A percentile compares a stretch with the other conserved stretches of the same genome.
phyloP scores from a whole-genome alignment of 805 yeast species.

The Yarrowia deformans region DNA sequence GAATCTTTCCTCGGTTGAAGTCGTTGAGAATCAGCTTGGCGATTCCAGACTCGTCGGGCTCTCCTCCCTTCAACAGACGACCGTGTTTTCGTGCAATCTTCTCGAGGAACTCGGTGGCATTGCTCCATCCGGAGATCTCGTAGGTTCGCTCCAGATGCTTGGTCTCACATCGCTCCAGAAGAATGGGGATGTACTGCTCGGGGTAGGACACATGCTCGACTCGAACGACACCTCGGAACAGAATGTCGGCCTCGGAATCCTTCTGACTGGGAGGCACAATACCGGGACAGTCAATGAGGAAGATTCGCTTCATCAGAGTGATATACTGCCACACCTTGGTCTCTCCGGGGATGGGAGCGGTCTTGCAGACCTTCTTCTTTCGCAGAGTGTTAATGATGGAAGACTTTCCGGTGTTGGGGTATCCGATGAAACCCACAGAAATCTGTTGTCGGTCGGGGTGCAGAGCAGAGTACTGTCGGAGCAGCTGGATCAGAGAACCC shows the following conservation, averaged over 20 bases:
- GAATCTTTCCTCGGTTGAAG: conserved; percentile 95
- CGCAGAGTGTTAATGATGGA: conserved; percentile 93
- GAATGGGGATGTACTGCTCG: conserved; percentile 91
- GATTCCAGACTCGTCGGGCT: conserved; percentile 94
- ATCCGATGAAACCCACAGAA: conserved; percentile 96
- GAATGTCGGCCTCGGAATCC: conserved; percentile 88
- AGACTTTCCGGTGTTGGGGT: conserved; percentile 98
- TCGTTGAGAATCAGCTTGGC: conserved; percentile 90
- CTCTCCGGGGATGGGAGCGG: conserved; percentile 99
- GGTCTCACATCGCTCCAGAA: conserved; percentile 81
- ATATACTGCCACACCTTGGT: conserved; percentile 99
- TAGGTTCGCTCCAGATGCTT: conserved; percentile 95
- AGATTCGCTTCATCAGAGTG: conserved; percentile 93
- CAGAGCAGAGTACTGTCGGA: conserved; percentile 89
- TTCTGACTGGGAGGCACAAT: conserved; percentile 94
- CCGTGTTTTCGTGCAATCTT: conserved; percentile 92
- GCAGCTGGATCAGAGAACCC: conserved; percentile 90
- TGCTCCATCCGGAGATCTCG: conserved; percentile 88
- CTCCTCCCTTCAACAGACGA: conserved; percentile 93
- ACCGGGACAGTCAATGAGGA: conserved; percentile 97
- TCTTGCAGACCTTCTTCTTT: conserved; percentile 93
- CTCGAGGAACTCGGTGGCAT: conserved; percentile 82
- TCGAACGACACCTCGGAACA: conserved; percentile 96
- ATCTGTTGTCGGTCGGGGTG: conserved; percentile 95
- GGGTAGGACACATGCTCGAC: conserved; percentile 97